These are phyloP conservation scores for Hemisphaericaspora nanyangensis DNA, from an alignment of 805 yeast species.

Conservation along the genomic window DNA sequence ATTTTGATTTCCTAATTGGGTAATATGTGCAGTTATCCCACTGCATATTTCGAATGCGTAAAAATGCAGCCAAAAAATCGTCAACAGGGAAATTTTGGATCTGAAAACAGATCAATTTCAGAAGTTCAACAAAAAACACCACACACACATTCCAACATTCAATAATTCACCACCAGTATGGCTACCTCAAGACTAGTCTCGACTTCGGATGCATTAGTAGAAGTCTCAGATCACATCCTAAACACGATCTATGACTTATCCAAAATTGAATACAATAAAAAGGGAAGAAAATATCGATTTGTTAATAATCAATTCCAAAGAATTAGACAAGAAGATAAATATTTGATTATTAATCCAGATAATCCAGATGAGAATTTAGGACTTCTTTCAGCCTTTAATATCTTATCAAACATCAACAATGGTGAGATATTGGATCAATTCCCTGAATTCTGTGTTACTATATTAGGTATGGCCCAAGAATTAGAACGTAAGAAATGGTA, in stretches of 20 bases:
- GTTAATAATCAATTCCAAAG: constrained; percentile 47
- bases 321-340: constrained; percentile 47
- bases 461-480: constrained; percentile 48
- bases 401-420: constrained; percentile 31
- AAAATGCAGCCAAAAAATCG: too few relatives aligned
- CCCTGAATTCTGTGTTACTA: constrained; percentile 43
- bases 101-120: too few relatives aligned
- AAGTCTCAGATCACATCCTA: constrained; percentile 33
- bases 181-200: constrained; percentile 9
- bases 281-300: constrained; percentile 47
- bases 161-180: neutral
- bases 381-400: constrained; percentile 40
- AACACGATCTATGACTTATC: constrained; percentile 29
- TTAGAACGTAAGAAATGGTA: constrained; percentile 49
- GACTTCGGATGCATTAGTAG: constrained; percentile 32
- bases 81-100: too few relatives aligned
- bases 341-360: constrained; percentile 37
- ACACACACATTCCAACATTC: too few relatives aligned
- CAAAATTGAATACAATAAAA: constrained; percentile 34
- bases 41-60: too few relatives aligned
- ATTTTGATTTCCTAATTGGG: constrained; percentile 2
- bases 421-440: constrained; percentile 33
- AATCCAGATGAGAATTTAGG: constrained; percentile 29
- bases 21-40: neutral
- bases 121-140: too few relatives aligned